Percentiles rank a stretch among this genome's conserved stretches.
Evolutionary conservation across 768 basidiomycete species (phyloP).

Genomic region (Sarcodon aspratus): DNA sequence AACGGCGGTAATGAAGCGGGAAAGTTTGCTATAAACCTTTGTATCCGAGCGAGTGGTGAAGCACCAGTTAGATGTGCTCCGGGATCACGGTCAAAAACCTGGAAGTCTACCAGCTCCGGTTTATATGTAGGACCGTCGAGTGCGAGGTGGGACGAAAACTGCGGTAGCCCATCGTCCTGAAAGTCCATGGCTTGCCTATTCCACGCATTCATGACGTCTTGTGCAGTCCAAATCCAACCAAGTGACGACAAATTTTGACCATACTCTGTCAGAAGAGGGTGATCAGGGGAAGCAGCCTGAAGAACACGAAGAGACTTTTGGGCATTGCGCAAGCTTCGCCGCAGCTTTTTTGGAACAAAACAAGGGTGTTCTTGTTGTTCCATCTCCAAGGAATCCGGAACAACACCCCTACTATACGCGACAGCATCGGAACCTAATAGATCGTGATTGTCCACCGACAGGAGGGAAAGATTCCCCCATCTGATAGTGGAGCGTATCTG

Average conservation of each 20-base stretch:
- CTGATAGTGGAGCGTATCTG: conserved; percentile 51
- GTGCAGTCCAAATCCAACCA: conserved; percentile 54
- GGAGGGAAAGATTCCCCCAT: conserved; percentile 13
- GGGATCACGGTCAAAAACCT: conserved; percentile 58
- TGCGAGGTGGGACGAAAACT: not conserved
- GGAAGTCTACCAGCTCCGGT: conserved; percentile 33
- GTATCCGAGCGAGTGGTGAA: conserved; percentile 17
- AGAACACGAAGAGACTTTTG: conserved; percentile 61
- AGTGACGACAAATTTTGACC: conserved; percentile 14
- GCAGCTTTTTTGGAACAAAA: conserved; percentile 46
- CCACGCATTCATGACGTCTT: conserved; percentile 42
- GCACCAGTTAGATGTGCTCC: conserved; percentile 21
- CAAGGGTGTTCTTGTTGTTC: conserved; percentile 28
- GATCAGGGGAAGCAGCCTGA: conserved; percentile 50
- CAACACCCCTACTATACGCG: conserved; percentile 25
- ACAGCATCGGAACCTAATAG: conserved; percentile 27
- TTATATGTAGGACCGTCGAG: conserved; percentile 11
- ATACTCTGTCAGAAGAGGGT: conserved; percentile 34
- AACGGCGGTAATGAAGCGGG: conserved; percentile 48
- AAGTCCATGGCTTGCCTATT: conserved; percentile 1
- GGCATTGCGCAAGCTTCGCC: conserved; percentile 47
- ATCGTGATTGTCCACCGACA: conserved; percentile 4
- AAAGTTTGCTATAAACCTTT: conserved; percentile 43
- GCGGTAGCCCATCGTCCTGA: not conserved
- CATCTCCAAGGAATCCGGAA: conserved; percentile 19